phyloP scores from a whole-genome alignment of 495 filamentous ascomycete genomes.

The Alectoria sarmentosa region DNA sequence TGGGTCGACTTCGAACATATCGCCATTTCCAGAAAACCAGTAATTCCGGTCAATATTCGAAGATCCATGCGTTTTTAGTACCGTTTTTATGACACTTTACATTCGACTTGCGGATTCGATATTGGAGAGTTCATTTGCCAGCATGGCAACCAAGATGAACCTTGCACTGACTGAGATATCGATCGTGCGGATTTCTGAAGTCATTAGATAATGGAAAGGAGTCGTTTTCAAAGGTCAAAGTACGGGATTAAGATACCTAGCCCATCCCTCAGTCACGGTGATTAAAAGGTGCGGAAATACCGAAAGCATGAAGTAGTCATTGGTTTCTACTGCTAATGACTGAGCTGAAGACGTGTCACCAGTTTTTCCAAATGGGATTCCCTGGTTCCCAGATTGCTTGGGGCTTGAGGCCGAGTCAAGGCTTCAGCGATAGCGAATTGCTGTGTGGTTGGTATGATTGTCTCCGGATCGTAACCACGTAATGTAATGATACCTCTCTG shows the following conservation, averaged over 20 bases:
- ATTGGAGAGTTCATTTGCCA: neutral
- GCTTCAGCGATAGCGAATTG: too few relatives aligned
- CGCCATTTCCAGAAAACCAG: conserved; percentile 4
- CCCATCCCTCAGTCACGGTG: neutral
- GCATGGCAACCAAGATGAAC: neutral
- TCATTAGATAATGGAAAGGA: neutral
- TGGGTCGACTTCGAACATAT: neutral
- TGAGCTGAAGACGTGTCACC: too few relatives aligned
- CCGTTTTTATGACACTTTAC: neutral
- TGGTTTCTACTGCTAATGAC: too few relatives aligned
- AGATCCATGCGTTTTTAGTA: neutral
- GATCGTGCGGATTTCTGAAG: neutral
- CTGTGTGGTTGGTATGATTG: too few relatives aligned
- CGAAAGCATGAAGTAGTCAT: neutral
- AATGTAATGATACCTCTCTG: too few relatives aligned
- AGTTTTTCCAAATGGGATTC: too few relatives aligned
- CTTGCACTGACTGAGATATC: neutral
- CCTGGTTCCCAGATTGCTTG: too few relatives aligned
- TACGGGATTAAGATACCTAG: neutral
- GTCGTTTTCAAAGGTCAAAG: neutral
- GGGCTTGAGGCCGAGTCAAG: too few relatives aligned
- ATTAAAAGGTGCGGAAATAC: neutral
- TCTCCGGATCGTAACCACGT: too few relatives aligned
- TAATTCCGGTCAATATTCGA: neutral
- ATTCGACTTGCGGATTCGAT: neutral